Evolutionary conservation across 2,329 filamentous ascomycete species (phyloP).

Genomic region (Tolypocladium tundrense): DNA sequence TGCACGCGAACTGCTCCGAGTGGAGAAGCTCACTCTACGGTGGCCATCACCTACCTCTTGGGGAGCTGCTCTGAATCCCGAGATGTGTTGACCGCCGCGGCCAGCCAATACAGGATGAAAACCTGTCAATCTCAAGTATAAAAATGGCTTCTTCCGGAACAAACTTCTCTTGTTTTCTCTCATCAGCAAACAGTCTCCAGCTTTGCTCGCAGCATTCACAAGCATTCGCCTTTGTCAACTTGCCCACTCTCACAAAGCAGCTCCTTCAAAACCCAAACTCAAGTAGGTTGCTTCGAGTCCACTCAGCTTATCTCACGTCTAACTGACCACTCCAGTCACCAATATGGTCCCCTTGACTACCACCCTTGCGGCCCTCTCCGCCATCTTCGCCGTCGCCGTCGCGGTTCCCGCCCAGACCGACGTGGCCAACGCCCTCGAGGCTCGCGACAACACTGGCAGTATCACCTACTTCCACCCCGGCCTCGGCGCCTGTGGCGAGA

Average conservation of each 20-base stretch:
- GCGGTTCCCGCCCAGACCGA: not conserved
- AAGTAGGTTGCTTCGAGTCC: not conserved
- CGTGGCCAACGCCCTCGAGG: not conserved
- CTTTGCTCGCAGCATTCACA: no score
- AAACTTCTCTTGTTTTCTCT: no score
- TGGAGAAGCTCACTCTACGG: no score
- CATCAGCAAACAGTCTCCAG: no score
- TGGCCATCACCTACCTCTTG: no score
- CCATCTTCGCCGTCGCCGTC: constrained; percentile 5
- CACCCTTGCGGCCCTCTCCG: constrained; percentile 9
- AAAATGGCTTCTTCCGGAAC: no score
- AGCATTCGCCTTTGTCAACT: no score
- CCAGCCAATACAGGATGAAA: no score
- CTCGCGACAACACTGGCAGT: constrained; percentile 1
- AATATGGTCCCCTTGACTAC: constrained; percentile 12
- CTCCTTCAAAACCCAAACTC: not conserved
- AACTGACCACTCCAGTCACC: not conserved
- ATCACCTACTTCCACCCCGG: constrained; percentile 49
- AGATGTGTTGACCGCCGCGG: no score
- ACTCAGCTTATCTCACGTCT: not conserved
- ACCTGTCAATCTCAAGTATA: no score
- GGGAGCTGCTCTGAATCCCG: no score
- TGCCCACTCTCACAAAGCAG: not conserved
- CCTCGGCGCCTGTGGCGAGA: constrained; percentile 60
- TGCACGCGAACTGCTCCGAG: no score